Base-by-base conservation (phyloP, 2,329 filamentous ascomycete genomes). In the Eutypella sp. region DNA sequence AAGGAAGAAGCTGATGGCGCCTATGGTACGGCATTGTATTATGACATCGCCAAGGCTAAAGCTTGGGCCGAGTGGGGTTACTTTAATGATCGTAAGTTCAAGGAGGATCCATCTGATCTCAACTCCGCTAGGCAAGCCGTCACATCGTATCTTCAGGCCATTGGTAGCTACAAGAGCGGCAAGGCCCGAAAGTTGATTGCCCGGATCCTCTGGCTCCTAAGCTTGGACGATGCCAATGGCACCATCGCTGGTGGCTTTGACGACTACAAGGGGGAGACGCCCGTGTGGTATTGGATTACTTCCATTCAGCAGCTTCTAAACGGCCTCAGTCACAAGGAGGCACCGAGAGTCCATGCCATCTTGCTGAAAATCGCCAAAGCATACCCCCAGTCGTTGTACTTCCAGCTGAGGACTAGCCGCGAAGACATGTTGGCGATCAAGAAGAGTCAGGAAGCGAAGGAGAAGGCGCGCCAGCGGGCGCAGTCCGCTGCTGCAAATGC, bases 31-130 rank as follows among this genome's bases (percentile, higher is more conserved):
- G 95, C 93, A 0, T 69, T 99, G 49, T 97, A 92, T 70, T 97
- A 96, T 57, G 95, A 99, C 58, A 89, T 99, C 56, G 87, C 90
- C 56, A 81, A 96, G 41, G 88, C 93, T 4, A 99, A 99, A 69
- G 93, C 93, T 3, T 99, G 93, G 93, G 92, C 93, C 15, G 93
- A 99, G 71, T 99, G 93, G 93, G 93, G 93, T 42, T 90, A 95
- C 61, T 99, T 96, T 75, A 97, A 95, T 60, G 93, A 99, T 65
- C 84, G 89, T 56, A 85, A 93, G 46, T 99, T 97, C 75, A 97
- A 96, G 70, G 86, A 90, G 44, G 87, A 96, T 53, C 86, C 91
- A 0, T 73, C 76, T 4, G 88, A 96, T 60, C 76, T 95, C 45
- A 86, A 85, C 50, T 82, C 88, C 49, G 95, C 92, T 5, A 85